Base-by-base conservation (phyloP, 768 basidiomycete genomes). In the Suillus subalutaceus region DNA sequence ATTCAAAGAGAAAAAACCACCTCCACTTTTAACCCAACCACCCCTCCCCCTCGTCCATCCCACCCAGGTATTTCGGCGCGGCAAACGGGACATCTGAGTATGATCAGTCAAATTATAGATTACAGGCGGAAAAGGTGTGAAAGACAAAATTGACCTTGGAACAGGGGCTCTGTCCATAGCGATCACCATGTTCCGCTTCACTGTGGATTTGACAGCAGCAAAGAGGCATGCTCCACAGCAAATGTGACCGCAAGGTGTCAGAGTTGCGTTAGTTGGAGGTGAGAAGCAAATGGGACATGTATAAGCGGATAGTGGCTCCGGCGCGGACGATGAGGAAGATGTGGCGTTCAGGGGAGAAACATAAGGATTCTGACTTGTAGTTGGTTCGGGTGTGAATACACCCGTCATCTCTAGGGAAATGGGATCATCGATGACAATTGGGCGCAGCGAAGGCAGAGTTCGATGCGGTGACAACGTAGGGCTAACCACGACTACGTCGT, bases 201-300 rank as follows among this genome's bases (percentile, higher is more conserved):
- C 75, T 13, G 87, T 85, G 2, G 88, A 84, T 70, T 88, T 88
- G 50, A 93, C 84, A 0, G 91, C 88, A 3, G 85, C 86, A 67
- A 92, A 93, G 6, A 93, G 83, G 75, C 92, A 94, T 6, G 83
- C 78, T 1, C 91, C 92, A 69, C 92, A 93, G 67, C 88, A 87
- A 46, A 94, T 82, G 69, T 94, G 92, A 0, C 92, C 92, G 69
- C 92, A 94, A 0, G 90, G 90, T 0, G 91, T 93, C 56, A 94
- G 74, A 1, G 91, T 90, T 6, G 92, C 90, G 66, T 91, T 88
- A 1, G 86, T 86, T 1, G 91, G 91, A 0, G 90, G 84, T 48
- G 82, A 88, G 80, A 92, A 92, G 72, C 92, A 93, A 67, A 93
- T 90, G 12, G 92, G 92, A 72, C 92, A 93, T 0, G 84, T 86